phyloP scores from a whole-genome alignment of 148 eudicot genomes.

The Arctostaphylos glauca region DNA sequence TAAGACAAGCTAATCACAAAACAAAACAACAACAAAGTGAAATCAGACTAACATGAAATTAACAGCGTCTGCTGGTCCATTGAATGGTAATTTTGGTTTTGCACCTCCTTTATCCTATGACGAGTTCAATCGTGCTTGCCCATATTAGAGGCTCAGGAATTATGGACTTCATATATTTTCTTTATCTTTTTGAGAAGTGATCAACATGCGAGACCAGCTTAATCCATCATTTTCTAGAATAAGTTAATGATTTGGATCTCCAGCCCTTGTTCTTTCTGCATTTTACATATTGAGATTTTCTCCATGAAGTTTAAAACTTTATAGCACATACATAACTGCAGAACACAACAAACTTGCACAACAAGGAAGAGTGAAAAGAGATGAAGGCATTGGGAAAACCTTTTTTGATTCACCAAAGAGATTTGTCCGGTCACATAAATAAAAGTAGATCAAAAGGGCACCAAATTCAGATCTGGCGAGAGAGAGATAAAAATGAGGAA shows the following conservation, averaged over 20 bases:
- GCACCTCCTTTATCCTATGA: background rate
- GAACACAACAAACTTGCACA: background rate
- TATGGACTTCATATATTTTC: background rate
- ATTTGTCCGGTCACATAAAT: slow-evolving; percentile 87
- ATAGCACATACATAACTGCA: background rate
- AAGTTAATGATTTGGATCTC: background rate
- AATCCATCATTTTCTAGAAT: background rate
- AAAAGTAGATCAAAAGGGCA: slow-evolving; percentile 58
- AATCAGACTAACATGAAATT: background rate
- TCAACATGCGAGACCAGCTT: background rate
- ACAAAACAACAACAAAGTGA: background rate
- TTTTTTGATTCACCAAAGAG: slow-evolving; percentile 70
- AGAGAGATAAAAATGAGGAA: background rate
- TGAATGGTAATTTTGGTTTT: background rate
- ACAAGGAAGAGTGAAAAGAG: background rate
- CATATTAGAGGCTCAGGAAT: background rate
- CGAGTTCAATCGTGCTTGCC: background rate
- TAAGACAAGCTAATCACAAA: background rate
- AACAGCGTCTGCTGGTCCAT: slow-evolving; percentile 10
- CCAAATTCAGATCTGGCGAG: slow-evolving; percentile 80
- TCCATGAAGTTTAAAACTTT: background rate
- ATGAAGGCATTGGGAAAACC: slow-evolving; percentile 34
- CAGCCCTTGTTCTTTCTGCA: background rate
- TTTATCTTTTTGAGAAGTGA: background rate
- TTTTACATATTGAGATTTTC: slow-evolving; percentile 6